Base-by-base conservation (phyloP, 306 rosid species). In the Amphicarpaea edgeworthii region DNA sequence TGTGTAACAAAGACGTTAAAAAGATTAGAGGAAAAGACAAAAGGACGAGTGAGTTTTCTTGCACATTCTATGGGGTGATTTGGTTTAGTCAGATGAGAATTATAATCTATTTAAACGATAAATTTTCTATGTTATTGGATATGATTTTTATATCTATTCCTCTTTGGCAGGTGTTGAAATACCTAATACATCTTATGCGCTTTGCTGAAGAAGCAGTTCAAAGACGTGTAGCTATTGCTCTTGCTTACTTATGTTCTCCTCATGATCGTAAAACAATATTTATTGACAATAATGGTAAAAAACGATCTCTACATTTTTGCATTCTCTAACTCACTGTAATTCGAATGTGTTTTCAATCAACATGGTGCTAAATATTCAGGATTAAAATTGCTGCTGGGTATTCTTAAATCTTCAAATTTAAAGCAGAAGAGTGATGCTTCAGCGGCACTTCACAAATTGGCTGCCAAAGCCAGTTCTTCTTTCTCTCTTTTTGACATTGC, bases 241-340 rank as follows among this genome's bases (percentile, higher is more conserved):
- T 96, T 87, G 99, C 99, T 55, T 93, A 92, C 81, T 89, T 92
- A 53, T 90, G 99, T 82, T 79, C 91, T 38, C 85, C 86, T 28
- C 85, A 83, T 2, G 97, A 90, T 82, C 83, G 75, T 21, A 88
- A 91, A 86, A 77, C 86, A 41, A 88, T 96, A 60, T 96, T 92
- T 81, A 83, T 92, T 64, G 93, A 89, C 71, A 87, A 82, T 46
- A 89, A 82, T 72, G 99, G 99, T 85, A 84, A 79, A 10, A 1
- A 21, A 42, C 82, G 21, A 21, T 68, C 20, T 47, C 10, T 51
- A 12, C 54, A 30, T 68, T 53, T 65, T 72, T 4, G 2, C 26
- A 26, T 17, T 24, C 16, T 30, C 14, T 34, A 6, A 12, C 72
- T 55, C 15, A 21, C 11, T 7, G 28, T 54, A 46, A 20, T 26